These are phyloP conservation scores for Backusella tuberculispora DNA, from an alignment of 192 early-diverging fungal species.

Conservation along the genomic window DNA sequence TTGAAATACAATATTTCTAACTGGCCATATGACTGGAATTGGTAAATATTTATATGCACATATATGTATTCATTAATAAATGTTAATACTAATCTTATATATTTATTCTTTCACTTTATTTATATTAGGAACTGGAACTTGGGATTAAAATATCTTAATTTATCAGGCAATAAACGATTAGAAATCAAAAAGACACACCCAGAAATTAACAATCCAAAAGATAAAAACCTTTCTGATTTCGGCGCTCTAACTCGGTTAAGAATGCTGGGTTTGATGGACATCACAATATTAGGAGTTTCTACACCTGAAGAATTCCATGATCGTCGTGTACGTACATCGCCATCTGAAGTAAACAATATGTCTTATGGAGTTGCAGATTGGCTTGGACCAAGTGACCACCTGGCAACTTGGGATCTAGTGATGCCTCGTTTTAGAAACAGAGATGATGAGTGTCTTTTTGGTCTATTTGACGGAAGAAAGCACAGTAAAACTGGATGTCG, in stretches of 20 bases:
- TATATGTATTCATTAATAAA: neutral
- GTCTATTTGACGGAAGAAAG: conserved; percentile 79
- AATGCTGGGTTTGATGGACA: conserved; percentile 85
- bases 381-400: conserved; percentile 66
- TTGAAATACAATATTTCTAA: conserved; percentile 94
- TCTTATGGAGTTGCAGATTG: conserved; percentile 88
- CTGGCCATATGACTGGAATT: conserved; percentile 97
- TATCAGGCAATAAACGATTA: conserved; percentile 88
- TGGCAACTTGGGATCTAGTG: conserved; percentile 86
- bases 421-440: conserved; percentile 80
- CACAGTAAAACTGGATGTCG: conserved; percentile 48
- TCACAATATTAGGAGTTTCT: conserved; percentile 74
- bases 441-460: conserved; percentile 89
- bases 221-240: conserved; percentile 73
- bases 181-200: conserved; percentile 72
- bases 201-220: conserved; percentile 25
- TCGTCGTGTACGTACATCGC: conserved; percentile 81
- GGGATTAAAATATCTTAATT: conserved; percentile 86
- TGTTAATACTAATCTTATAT: neutral
- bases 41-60: conserved; percentile 47
- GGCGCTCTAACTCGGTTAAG: conserved; percentile 74
- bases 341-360: conserved; percentile 79
- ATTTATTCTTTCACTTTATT: neutral
- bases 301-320: conserved; percentile 83
- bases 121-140: conserved; percentile 81